phyloP scores from a whole-genome alignment of 495 filamentous ascomycete species.

The Aspergillus kassunensis region DNA sequence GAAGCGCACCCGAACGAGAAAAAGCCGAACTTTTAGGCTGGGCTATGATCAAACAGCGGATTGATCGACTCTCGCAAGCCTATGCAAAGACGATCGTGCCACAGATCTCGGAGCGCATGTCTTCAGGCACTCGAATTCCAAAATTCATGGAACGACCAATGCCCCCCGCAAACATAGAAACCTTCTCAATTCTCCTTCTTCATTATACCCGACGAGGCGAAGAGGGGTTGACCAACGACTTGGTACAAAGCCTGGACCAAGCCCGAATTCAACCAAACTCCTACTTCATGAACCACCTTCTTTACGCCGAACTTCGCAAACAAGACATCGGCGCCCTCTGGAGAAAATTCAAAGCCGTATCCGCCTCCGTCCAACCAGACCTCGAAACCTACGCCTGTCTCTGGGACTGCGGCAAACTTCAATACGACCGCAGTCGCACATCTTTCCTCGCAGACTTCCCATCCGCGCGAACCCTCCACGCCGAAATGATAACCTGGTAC shows the following conservation, averaged over 20 bases:
- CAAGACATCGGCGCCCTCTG: conserved; percentile 49
- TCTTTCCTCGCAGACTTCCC: conserved; percentile 35
- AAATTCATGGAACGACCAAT: conserved; percentile 39
- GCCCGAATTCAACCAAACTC: conserved; percentile 62
- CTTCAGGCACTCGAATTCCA: conserved; percentile 26
- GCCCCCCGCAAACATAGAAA: conserved; percentile 66
- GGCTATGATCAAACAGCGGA: conserved; percentile 67
- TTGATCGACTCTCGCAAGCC: conserved; percentile 52
- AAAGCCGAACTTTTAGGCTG: conserved; percentile 70
- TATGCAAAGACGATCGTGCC: conserved; percentile 9
- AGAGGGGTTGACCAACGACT: conserved; percentile 49
- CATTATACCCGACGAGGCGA: conserved; percentile 62
- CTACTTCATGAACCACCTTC: conserved; percentile 72
- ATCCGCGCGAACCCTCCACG: conserved; percentile 53
- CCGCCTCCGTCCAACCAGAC: conserved; percentile 52
- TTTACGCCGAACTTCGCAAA: conserved; percentile 55
- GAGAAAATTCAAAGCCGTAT: conserved; percentile 50
- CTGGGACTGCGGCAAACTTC: conserved; percentile 56
- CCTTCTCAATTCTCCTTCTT: conserved; percentile 69
- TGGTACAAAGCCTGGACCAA: conserved; percentile 53
- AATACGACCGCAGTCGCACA: conserved; percentile 43
- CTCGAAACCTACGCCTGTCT: conserved; percentile 67
- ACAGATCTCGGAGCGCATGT: conserved; percentile 16
- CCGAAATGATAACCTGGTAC: conserved; percentile 57
- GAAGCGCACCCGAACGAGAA: conserved; percentile 44